A percentile compares a stretch with the other conserved stretches of the same genome.
Evolutionary conservation across 306 rosid species (phyloP).

Genomic region (Fragaria ananassa): DNA sequence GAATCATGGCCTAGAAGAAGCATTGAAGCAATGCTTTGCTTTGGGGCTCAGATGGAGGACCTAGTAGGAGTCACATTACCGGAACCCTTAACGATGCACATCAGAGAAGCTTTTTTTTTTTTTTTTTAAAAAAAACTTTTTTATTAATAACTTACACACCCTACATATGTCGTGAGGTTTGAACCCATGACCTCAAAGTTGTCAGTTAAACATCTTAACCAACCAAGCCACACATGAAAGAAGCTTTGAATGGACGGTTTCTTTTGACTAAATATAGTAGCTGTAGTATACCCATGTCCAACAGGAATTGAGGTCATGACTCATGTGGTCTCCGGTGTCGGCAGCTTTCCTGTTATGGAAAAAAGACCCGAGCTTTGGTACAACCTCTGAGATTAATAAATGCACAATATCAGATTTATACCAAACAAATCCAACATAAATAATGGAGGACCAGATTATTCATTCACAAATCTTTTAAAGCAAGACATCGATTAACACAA

Average conservation of each 20-base stretch:
- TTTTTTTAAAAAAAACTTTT: too few species aligned
- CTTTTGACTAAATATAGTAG: not conserved
- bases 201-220: too few species aligned
- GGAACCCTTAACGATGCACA: not conserved
- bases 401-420: not conserved
- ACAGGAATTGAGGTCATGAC: not conserved
- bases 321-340: conserved; percentile 13
- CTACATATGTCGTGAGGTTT: too few species aligned
- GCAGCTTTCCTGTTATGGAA: conserved; percentile 8
- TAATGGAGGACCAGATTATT: not conserved
- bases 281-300: not conserved
- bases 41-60: not conserved
- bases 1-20: not conserved
- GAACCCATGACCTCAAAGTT: too few species aligned
- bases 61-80: not conserved
- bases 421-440: not conserved
- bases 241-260: not conserved
- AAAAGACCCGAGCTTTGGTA: not conserved
- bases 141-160: too few species aligned
- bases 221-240: too few species aligned
- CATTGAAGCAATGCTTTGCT: not conserved
- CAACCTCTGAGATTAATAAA: not conserved
- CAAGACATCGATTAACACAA: not conserved
- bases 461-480: not conserved
- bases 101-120: not conserved